Conservation (phyloP, 208 protist species). For the Borovskyia barvae region DNA sequence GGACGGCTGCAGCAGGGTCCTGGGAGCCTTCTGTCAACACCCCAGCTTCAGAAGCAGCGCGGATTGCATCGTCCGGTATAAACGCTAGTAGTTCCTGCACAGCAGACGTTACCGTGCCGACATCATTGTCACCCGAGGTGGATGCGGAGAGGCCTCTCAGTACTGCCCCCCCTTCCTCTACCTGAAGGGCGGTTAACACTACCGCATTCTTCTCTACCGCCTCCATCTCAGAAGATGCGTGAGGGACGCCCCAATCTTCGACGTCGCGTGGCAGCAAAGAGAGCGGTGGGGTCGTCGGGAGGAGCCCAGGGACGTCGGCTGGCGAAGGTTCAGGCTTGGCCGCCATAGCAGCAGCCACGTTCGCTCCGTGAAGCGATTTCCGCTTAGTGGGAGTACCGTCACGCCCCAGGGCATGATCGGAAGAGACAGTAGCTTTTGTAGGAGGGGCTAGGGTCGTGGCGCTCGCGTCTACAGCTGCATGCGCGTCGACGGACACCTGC, state of each 20-base stretch:
- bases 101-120: background rate
- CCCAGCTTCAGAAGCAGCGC: background rate
- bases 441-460: too few relatives aligned
- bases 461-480: too few relatives aligned
- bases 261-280: slow-evolving; percentile 17
- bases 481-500: too few relatives aligned
- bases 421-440: too few relatives aligned
- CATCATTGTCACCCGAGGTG: background rate
- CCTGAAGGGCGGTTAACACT: slow-evolving; percentile 50
- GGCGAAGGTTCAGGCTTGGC: too few relatives aligned
- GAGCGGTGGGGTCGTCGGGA: slow-evolving; percentile 17
- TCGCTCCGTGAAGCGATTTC: too few relatives aligned
- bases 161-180: slow-evolving; percentile 1
- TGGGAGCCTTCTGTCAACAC: background rate
- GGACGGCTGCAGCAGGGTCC: background rate
- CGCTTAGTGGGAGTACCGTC: too few relatives aligned
- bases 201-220: slow-evolving; percentile 78
- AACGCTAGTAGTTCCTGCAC: slow-evolving; percentile 8
- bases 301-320: background rate
- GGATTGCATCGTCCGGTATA: background rate
- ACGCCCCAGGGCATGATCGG: too few relatives aligned
- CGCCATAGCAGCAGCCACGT: too few relatives aligned
- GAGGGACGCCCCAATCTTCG: slow-evolving; percentile 50
- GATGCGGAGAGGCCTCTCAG: background rate
- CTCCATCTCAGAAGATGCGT: slow-evolving; percentile 37